Evolutionary conservation across 1,284 basidiomycete species (phyloP), one percentile per base, ranked within the genome.

Genomic region (Trametes versicolor): DNA sequence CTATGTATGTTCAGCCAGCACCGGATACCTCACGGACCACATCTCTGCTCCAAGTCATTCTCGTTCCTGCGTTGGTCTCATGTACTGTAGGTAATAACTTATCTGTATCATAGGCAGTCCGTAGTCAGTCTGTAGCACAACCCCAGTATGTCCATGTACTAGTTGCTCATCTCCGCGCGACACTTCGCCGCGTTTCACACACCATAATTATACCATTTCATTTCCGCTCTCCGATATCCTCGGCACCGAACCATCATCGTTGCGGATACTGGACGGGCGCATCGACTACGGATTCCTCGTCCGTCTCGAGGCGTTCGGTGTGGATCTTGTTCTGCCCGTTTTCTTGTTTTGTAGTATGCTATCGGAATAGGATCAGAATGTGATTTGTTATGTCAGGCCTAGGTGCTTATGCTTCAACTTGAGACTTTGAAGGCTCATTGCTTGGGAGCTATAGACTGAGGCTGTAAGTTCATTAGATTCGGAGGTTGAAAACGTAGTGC

Each of bases 81-180:
- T 60, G 59, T 60, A 60, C 21, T 47, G 4, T 54, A 60, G 41
- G 59, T 60, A 48, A 54, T 54, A 9, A 41, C 17, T n/a, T 10
- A 27, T 10, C 13, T 60, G 59, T 60, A 60, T 43, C 41, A n/a
- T 53, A 60, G 49, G 37, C 23, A 12, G 36, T 39, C 37, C 23
- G 53, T 55, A 53, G 37, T 37, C 25, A 23, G 45, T 17, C 21
- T 48, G 45, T 48, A 48, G 6, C 19, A 7, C 41, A 43, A 17
- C 41, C 15, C 45, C 3, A 32, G 29, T 45, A n/a, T 19, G 17
- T 9, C 43, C 2, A 23, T 45, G 43, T 23, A n/a, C n/a, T n/a
- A 23, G 19, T 41, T 41, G 12, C 10, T 13, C 23, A 48, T 48
- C 21, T 23, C 10, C 43, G 43, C 19, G 43, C 43, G 19, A 19